These are phyloP conservation scores for Huntiella decipiens DNA, from an alignment of 2,329 filamentous ascomycete genomes.

Conservation along the genomic window DNA sequence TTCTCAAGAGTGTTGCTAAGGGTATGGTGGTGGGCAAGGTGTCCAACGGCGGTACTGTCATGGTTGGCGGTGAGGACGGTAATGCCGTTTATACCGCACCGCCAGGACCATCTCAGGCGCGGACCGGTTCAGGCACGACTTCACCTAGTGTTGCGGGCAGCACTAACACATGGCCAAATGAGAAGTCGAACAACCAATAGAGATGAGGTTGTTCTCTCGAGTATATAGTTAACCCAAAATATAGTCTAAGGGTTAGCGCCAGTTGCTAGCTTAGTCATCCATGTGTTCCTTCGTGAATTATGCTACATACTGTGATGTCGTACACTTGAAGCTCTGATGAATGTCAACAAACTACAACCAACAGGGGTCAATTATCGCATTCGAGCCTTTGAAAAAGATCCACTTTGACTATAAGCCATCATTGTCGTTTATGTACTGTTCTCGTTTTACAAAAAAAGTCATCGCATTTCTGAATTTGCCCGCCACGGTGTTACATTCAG, in stretches of 20 bases:
- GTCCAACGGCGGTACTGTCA: slow-evolving; percentile 50
- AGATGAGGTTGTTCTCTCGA: too few relatives aligned
- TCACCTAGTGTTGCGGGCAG: too few relatives aligned
- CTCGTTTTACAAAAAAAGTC: too few relatives aligned
- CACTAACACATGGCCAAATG: too few relatives aligned
- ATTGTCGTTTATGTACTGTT: neutral
- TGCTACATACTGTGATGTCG: neutral
- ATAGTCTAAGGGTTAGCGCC: too few relatives aligned
- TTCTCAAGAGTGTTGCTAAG: slow-evolving; percentile 89
- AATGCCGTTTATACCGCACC: slow-evolving; percentile 10
- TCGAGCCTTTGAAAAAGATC: neutral
- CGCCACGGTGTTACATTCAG: neutral
- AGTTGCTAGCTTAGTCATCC: neutral
- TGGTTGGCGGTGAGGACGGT: slow-evolving; percentile 47
- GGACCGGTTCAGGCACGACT: too few relatives aligned
- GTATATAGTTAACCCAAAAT: too few relatives aligned
- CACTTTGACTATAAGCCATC: neutral
- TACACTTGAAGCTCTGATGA: neutral
- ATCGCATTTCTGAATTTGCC: too few relatives aligned
- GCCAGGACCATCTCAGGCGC: too few relatives aligned
- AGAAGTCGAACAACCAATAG: too few relatives aligned
- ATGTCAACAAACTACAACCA: neutral
- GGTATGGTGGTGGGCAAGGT: slow-evolving; percentile 83
- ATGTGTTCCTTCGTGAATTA: neutral
- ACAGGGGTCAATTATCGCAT: neutral